These are phyloP conservation scores for Suillus bovinus DNA, from an alignment of 768 basidiomycete genomes.

Conservation along the genomic window DNA sequence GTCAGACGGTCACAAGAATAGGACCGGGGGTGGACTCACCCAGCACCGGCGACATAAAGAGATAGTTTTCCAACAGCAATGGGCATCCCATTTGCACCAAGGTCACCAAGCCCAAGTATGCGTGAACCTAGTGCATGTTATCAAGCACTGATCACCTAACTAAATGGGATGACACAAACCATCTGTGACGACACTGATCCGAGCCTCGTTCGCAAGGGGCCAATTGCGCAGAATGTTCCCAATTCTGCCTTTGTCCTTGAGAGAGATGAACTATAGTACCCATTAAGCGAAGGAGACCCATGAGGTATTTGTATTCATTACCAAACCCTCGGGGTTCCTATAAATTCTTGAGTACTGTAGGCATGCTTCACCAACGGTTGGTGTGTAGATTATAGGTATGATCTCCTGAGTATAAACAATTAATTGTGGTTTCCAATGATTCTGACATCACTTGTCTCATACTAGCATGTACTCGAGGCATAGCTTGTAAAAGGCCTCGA, in stretches of 20 bases:
- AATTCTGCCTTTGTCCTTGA: slow-evolving; percentile 83
- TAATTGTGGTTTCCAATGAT: neutral
- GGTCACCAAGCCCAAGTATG: slow-evolving; percentile 85
- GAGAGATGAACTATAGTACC: slow-evolving; percentile 62
- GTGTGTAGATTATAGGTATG: slow-evolving; percentile 86
- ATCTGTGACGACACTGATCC: slow-evolving; percentile 92
- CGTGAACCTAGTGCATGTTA: slow-evolving; percentile 59
- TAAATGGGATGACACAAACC: slow-evolving; percentile 42
- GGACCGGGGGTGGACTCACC: slow-evolving; percentile 44
- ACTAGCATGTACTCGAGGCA: slow-evolving; percentile 71
- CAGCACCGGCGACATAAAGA: slow-evolving; percentile 87
- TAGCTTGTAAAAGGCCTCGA: slow-evolving; percentile 75
- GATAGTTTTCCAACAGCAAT: slow-evolving; percentile 93
- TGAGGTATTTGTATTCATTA: slow-evolving; percentile 31
- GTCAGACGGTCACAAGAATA: slow-evolving; percentile 6
- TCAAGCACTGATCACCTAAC: slow-evolving; percentile 11
- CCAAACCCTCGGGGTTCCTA: slow-evolving; percentile 70
- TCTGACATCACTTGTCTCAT: slow-evolving; percentile 27
- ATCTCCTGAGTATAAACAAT: slow-evolving; percentile 41
- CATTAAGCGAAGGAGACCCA: slow-evolving; percentile 13
- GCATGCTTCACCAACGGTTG: slow-evolving; percentile 91
- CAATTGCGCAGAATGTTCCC: slow-evolving; percentile 68
- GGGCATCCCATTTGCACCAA: slow-evolving; percentile 83
- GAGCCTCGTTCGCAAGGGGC: slow-evolving; percentile 71
- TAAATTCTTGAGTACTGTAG: slow-evolving; percentile 81